A percentile compares a stretch with the other conserved stretches of the same genome.
Evolutionary conservation across 2,329 filamentous ascomycete genomes (phyloP).

Genomic region (Cadophora luteo-olivacea): DNA sequence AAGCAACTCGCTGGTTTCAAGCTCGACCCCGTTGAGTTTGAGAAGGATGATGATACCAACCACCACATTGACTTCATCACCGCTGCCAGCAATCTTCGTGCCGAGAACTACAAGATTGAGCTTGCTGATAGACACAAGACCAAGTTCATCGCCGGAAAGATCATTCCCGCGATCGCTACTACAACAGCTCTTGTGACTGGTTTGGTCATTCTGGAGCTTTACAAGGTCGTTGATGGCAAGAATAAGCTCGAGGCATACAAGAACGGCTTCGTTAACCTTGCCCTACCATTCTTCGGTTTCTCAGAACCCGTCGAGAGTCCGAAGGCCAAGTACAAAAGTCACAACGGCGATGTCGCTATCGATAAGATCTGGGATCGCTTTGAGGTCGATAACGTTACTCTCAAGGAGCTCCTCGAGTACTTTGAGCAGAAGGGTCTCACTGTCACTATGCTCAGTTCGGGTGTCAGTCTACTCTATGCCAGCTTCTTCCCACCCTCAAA

Average conservation of each 20-base stretch:
- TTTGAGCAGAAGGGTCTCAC: conserved; percentile 83
- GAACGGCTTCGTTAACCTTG: conserved; percentile 97
- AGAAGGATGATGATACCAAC: conserved; percentile 98
- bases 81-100: conserved; percentile 92
- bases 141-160: conserved; percentile 99
- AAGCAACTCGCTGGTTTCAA: conserved; percentile 87
- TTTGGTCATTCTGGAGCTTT: conserved; percentile 88
- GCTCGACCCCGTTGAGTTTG: conserved; percentile 90
- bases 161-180: conserved; percentile 97
- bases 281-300: conserved; percentile 97
- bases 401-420: conserved; percentile 81
- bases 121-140: conserved; percentile 95
- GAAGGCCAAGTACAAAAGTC: conserved; percentile 87
- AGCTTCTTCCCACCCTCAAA: conserved; percentile 84
- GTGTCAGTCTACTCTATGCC: conserved; percentile 92
- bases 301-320: conserved; percentile 94
- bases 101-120: conserved; percentile 97
- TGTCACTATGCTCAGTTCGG: conserved; percentile 95
- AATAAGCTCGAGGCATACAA: conserved; percentile 98
- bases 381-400: conserved; percentile 84
- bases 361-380: conserved; percentile 99
- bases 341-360: conserved; percentile 78
- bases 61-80: conserved; percentile 99
- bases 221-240: conserved; percentile 97
- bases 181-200: conserved; percentile 96